phyloP scores from a whole-genome alignment of 2,329 filamentous ascomycete species.

The Teratosphaeriaceae sp. region DNA sequence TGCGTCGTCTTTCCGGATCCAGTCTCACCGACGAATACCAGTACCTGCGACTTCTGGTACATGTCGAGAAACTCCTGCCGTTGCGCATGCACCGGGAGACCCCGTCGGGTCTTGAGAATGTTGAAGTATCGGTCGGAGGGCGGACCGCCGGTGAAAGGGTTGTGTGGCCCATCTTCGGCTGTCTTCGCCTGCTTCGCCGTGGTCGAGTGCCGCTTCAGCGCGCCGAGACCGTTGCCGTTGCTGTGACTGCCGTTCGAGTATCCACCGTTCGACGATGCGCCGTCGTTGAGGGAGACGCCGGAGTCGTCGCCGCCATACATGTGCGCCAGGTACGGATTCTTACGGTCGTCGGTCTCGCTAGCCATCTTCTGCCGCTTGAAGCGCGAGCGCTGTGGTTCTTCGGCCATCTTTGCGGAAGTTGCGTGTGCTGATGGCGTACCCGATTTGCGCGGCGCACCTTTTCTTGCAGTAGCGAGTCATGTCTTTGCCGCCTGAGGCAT shows the following conservation, averaged over 20 bases:
- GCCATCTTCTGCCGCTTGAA: slow-evolving; percentile 48
- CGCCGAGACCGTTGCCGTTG: slow-evolving; percentile 40
- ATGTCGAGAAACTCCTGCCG: slow-evolving; percentile 86
- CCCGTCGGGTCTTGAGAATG: slow-evolving; percentile 76
- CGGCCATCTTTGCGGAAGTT: slow-evolving; percentile 38
- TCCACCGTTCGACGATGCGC: slow-evolving; percentile 29
- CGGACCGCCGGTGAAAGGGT: slow-evolving; percentile 73
- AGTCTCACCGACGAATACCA: slow-evolving; percentile 98
- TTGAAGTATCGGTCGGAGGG: slow-evolving; percentile 82
- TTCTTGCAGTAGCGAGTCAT: too few species aligned
- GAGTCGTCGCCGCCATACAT: slow-evolving; percentile 53
- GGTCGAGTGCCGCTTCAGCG: slow-evolving; percentile 70
- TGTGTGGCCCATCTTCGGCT: slow-evolving; percentile 73
- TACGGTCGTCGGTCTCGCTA: slow-evolving; percentile 49
- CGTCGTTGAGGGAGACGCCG: slow-evolving; percentile 22
- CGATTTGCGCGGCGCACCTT: too few species aligned
- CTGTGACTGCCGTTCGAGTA: slow-evolving; percentile 6
- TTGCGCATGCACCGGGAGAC: slow-evolving; percentile 87
- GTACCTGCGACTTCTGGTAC: slow-evolving; percentile 89
- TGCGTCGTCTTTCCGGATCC: slow-evolving; percentile 99
- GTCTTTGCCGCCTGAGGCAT: too few species aligned
- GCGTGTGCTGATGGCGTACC: background rate
- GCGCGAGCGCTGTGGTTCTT: slow-evolving; percentile 22
- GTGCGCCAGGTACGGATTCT: slow-evolving; percentile 90
- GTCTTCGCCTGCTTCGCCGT: slow-evolving; percentile 66